These are phyloP conservation scores for Stachybotrys echinatus DNA, from an alignment of 2,329 filamentous ascomycete species.

Conservation along the genomic window DNA sequence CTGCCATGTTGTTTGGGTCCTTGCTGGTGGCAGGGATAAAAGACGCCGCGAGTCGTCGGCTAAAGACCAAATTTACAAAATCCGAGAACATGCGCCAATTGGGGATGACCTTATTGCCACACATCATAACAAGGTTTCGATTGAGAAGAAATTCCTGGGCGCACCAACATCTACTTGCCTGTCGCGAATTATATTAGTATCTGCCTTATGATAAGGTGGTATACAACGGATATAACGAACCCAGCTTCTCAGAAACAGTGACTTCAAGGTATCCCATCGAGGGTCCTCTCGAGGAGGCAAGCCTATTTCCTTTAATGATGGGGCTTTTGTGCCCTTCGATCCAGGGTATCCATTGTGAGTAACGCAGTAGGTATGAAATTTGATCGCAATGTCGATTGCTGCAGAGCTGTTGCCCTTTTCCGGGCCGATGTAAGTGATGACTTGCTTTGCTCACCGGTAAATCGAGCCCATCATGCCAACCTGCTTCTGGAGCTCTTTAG, in stretches of 20 bases:
- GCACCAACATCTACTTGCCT: slow-evolving; percentile 2
- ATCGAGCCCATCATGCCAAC: slow-evolving; percentile 6
- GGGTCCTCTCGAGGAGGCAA: background rate
- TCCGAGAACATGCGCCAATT: background rate
- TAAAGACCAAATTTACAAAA: background rate
- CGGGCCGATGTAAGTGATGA: slow-evolving; percentile 2
- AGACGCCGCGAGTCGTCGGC: background rate
- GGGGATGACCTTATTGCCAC: background rate
- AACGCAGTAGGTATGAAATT: background rate
- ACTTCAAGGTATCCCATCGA: background rate
- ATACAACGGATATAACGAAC: background rate
- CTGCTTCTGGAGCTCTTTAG: slow-evolving; percentile 4
- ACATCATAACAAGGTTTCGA: background rate
- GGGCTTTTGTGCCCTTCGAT: background rate
- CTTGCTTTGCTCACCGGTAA: background rate
- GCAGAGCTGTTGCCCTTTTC: background rate
- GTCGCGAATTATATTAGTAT: background rate
- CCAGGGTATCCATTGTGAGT: background rate
- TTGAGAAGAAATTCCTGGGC: slow-evolving; percentile 3
- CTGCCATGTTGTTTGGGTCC: background rate
- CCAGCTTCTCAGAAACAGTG: background rate
- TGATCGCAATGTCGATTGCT: background rate
- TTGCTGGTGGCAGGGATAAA: background rate
- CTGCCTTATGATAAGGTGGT: background rate
- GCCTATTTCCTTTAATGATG: background rate